phyloP scores from a whole-genome alignment of 148 eudicot species.

The Drosera capensis region DNA sequence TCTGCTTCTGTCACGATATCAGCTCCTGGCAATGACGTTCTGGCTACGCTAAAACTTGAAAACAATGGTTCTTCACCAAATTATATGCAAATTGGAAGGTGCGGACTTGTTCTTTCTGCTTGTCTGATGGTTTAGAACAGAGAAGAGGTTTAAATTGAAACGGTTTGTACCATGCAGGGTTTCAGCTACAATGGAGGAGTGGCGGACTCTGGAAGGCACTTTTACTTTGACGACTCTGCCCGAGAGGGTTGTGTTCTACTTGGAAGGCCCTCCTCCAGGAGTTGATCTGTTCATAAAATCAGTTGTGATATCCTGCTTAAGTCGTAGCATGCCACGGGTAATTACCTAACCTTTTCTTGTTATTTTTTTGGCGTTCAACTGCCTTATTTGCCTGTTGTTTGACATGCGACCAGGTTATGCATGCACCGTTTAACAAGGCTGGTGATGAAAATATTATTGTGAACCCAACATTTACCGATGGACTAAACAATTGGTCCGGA shows the following conservation, averaged over 20 bases:
- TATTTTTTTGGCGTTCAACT: neutral
- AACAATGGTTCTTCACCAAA: slow-evolving; percentile 21
- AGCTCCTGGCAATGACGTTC: slow-evolving; percentile 33
- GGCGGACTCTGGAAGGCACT: slow-evolving; percentile 59
- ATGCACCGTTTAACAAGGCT: slow-evolving; percentile 8
- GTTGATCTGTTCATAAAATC: slow-evolving; percentile 56
- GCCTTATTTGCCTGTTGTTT: neutral
- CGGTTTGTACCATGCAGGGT: slow-evolving; percentile 20
- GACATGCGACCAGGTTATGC: slow-evolving; percentile 9
- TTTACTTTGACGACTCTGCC: slow-evolving; percentile 43
- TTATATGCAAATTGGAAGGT: slow-evolving; percentile 56
- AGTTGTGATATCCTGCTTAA: slow-evolving; percentile 30
- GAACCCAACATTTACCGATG: slow-evolving; percentile 80
- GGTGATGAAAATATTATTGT: slow-evolving; percentile 53
- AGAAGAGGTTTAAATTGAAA: neutral
- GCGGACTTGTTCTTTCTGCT: slow-evolving; percentile 1
- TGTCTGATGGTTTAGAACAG: neutral
- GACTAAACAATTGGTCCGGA: slow-evolving; percentile 85
- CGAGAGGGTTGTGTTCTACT: slow-evolving; percentile 36
- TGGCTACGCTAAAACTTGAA: slow-evolving; percentile 48
- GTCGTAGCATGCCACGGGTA: slow-evolving; percentile 15
- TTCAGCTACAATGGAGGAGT: slow-evolving; percentile 27
- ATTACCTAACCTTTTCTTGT: slow-evolving; percentile 3
- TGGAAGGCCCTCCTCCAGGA: slow-evolving; percentile 83
- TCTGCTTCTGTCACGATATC: slow-evolving; percentile 52